These are phyloP conservation scores for Fusarium equiseti DNA, from an alignment of 2,329 filamentous ascomycete genomes.

Conservation along the genomic window DNA sequence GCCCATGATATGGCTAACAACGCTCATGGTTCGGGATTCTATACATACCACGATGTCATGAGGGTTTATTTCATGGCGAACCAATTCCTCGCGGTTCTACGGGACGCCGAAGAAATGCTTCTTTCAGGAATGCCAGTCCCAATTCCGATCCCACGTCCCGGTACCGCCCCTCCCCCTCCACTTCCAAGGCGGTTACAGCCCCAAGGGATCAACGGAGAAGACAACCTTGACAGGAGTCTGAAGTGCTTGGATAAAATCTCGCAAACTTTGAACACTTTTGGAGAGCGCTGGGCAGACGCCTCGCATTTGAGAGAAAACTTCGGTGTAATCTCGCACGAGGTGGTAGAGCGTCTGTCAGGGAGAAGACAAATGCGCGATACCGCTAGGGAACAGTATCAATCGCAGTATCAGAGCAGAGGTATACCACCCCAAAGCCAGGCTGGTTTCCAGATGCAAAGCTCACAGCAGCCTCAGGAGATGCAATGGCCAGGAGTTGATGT, in stretches of 20 bases:
- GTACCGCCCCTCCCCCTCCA: constrained; percentile 64
- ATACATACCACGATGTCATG: constrained; percentile 89
- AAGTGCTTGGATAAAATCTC: constrained; percentile 66
- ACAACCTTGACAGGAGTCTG: constrained; percentile 68
- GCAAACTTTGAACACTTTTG: constrained; percentile 67
- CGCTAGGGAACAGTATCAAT: constrained; percentile 52
- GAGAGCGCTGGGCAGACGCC: constrained; percentile 70
- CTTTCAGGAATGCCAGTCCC: constrained; percentile 63
- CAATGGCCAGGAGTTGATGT: constrained; percentile 62
- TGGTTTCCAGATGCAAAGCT: constrained; percentile 35
- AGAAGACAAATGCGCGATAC: constrained; percentile 52
- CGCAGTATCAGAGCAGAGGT: constrained; percentile 51
- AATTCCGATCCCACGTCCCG: constrained; percentile 59
- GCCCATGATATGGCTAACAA: constrained; percentile 76
- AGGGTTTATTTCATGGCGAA: constrained; percentile 81
- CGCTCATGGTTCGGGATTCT: constrained; percentile 71
- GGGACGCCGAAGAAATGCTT: constrained; percentile 67
- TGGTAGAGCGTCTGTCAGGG: constrained; percentile 58
- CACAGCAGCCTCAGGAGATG: constrained; percentile 51
- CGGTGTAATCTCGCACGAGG: constrained; percentile 61
- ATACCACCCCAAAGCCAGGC: constrained; percentile 38
- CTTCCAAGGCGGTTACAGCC: constrained; percentile 60
- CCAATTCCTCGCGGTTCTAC: constrained; percentile 72
- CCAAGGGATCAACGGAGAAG: constrained; percentile 54
- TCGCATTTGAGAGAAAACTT: constrained; percentile 66